A percentile compares a stretch with the other conserved stretches of the same genome.
These are phyloP conservation scores for Funneliformis mosseae DNA, from an alignment of 192 early-diverging fungal species.

Conservation along the genomic window DNA sequence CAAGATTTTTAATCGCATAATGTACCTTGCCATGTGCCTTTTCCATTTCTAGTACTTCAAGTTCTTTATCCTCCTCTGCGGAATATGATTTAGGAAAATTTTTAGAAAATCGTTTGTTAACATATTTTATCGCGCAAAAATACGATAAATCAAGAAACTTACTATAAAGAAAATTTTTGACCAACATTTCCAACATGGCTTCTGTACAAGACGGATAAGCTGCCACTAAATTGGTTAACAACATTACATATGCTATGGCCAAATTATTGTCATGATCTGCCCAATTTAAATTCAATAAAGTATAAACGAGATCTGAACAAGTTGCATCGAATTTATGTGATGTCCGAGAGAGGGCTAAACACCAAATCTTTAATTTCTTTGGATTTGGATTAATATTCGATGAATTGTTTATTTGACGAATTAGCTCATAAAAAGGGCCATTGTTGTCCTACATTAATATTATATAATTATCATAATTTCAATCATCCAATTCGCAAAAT, in stretches of 20 bases:
- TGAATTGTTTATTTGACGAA: background rate
- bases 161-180: background rate
- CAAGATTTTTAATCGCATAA: constrained; percentile 3
- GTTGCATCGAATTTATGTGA: background rate
- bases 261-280: constrained; percentile 11
- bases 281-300: constrained; percentile 12
- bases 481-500: too few species aligned
- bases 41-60: background rate
- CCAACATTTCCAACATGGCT: constrained; percentile 3
- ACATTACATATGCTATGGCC: constrained; percentile 3
- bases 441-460: background rate
- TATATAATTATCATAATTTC: background rate
- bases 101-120: too few species aligned
- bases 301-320: background rate
- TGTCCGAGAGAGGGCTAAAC: background rate
- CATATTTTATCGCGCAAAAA: background rate
- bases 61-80: background rate
- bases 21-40: constrained; percentile 16
- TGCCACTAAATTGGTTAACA: background rate
- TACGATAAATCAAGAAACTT: background rate
- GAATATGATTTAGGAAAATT: background rate
- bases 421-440: background rate
- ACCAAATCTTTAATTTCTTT: constrained; percentile 1
- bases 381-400: background rate
- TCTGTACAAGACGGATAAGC: background rate